Evolutionary conservation across 129 eudicot species (phyloP), one percentile per base, ranked within the genome.

Genomic region (Lactuca sativa): DNA sequence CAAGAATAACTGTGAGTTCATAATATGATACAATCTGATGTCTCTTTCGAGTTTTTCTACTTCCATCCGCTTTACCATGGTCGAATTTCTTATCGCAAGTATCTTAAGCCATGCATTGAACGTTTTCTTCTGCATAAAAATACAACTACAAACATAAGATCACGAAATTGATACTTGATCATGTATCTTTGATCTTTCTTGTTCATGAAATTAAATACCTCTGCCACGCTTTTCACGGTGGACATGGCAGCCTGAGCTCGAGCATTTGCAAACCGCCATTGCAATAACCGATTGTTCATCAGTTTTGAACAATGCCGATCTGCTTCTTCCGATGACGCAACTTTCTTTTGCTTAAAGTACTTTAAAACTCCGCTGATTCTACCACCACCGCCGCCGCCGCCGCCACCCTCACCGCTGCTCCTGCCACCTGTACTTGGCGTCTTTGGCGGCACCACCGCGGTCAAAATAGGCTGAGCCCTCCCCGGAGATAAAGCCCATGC

Each of bases 211-310:
- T n/a, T n/a, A n/a, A 25, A 25, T 74, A 91, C 97, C 92, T 91
- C 84, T 4, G 92, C 92, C 14, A 55, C 57, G 16, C 47, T 72
- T 61, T 82, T 84, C 25, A 76, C 25, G 21, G 65, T 34, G 40
- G 75, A 57, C 81, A 67, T 68, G 57, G 88, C 55, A 30, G 80
- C 68, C 62, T 85, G 83, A 17, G 88, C 86, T 68, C 82, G 76
- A 37, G 98, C 98, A 78, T 93, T 93, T 0, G 77, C 97, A 78
- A 86, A 89, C 69, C 90, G 83, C 98, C 95, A 93, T 66, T 93
- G 98, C 69, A 90, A 34, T 14, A 93, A 59, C 53, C 95, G 74
- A 55, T 83, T 89, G 64, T 81, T 71, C 84, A 75, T 56, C 49
- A 83, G 32, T 14, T 76, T 49, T 34, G 30, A 85, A 56, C 57